Evolutionary conservation across 768 basidiomycete genomes (phyloP).

Genomic region (Suillus cothurnatus): DNA sequence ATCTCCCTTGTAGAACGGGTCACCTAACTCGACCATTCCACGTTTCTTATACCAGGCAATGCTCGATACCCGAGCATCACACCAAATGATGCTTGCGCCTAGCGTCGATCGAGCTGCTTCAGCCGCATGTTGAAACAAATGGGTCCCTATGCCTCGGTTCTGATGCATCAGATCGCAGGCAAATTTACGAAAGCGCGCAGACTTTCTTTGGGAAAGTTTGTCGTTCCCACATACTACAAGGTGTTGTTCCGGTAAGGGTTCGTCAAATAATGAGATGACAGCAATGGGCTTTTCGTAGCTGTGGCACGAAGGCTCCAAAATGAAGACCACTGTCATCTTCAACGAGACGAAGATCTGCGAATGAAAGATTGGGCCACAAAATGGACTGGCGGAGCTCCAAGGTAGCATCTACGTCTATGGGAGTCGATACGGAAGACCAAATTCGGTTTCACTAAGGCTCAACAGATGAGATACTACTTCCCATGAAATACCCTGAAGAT

Average conservation of each 20-base stretch:
- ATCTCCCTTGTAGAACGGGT: conserved; percentile 51
- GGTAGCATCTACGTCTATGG: conserved; percentile 46
- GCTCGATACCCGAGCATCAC: conserved; percentile 53
- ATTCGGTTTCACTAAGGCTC: background rate
- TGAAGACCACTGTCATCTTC: conserved; percentile 55
- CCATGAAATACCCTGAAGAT: background rate
- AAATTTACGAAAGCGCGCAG: conserved; percentile 61
- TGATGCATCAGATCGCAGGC: conserved; percentile 55
- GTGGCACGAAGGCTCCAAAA: conserved; percentile 55
- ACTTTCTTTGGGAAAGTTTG: conserved; percentile 8
- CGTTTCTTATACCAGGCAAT: conserved; percentile 54
- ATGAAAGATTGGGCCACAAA: conserved; percentile 55
- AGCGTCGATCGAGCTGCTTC: conserved; percentile 42
- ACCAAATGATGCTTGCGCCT: conserved; percentile 51
- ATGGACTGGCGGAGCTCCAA: conserved; percentile 56
- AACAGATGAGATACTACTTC: background rate
- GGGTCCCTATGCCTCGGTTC: conserved; percentile 54
- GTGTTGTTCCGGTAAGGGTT: conserved; percentile 33
- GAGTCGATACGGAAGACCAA: conserved; percentile 21
- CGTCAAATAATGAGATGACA: conserved; percentile 59
- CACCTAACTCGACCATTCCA: conserved; percentile 52
- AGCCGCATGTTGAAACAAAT: conserved; percentile 45
- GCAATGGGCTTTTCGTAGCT: conserved; percentile 42
- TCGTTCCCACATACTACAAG: conserved; percentile 2
- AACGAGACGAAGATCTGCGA: conserved; percentile 51